Conservation (phyloP, 371 early-diverging fungal species). For the Basidiobolus heterosporus region DNA sequence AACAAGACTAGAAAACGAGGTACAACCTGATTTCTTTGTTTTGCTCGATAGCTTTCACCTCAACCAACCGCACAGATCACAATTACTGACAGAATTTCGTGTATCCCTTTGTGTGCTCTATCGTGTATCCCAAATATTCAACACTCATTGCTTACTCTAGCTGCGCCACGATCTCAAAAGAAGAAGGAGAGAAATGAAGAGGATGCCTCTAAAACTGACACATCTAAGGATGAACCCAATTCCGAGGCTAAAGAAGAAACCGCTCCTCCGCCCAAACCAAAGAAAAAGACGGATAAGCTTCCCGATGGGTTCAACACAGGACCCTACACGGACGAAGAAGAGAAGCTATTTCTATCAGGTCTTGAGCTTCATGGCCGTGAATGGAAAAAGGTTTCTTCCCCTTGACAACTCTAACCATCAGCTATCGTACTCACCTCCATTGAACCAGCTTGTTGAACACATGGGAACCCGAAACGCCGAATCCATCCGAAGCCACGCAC, state of each 20-base stretch:
- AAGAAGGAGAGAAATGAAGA: constrained; percentile 7
- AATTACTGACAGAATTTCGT: neutral
- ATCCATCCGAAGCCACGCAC: constrained; percentile 76
- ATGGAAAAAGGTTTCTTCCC: constrained; percentile 40
- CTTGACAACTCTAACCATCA: neutral
- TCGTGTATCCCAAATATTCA: no score
- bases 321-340: constrained; percentile 61
- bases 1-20: constrained; percentile 4
- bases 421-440: neutral
- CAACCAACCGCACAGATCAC: neutral
- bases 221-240: constrained; percentile 1
- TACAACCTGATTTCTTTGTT: neutral
- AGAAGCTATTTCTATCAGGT: constrained; percentile 51
- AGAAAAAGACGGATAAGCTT: constrained; percentile 20
- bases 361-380: constrained; percentile 64
- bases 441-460: constrained; percentile 38
- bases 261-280: constrained; percentile 1
- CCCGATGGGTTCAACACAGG: constrained; percentile 45
- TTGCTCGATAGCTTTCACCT: neutral
- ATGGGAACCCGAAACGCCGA: constrained; percentile 63
- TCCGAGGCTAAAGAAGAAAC: neutral
- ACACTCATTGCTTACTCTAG: neutral
- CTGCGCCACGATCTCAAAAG: constrained; percentile 4
- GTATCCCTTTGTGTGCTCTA: no score
- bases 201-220: neutral